Base-by-base conservation (phyloP, 768 basidiomycete genomes). In the Hypholoma sublateritium region DNA sequence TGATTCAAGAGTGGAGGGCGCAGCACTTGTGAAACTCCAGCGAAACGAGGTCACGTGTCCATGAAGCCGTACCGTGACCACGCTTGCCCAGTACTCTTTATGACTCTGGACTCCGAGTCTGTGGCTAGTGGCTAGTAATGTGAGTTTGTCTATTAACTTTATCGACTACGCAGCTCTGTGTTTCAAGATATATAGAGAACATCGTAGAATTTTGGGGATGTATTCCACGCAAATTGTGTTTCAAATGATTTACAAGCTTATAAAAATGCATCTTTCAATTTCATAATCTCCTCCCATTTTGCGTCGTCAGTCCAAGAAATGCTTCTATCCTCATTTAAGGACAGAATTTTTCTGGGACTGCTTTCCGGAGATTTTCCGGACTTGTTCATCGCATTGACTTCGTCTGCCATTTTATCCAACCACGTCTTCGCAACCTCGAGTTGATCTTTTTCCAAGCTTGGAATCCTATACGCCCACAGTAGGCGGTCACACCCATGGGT, bases 401-500 rank as follows among this genome's bases (percentile, higher is more conserved):
- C 83, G 5, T 72, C 64, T 16, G 74, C 71, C 32, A 91, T 69
- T 6, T 72, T 73, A 41, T 79, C 69, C 14, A 89, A 66, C 87
- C 87, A 92, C 2, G 62, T 70, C 37, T 78, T 74, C 0, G 88
- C 85, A 13, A 83, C 64, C 0, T 67, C 64, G 7, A 74, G 67
- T 60, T 91, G 81, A 4, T 77, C 62, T 0, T 70, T 57, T 3
- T 74, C 70, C 55, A 92, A 67, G n/a, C 63, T 66, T 4, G 85
- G 80, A 0, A 77, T 58, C 5, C 84, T 77, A 14, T 90, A 71
- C 1, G 85, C 77, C 84, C 88, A 91, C 14, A 91, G 50, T 24
- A 72, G 57, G 5, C 85, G 75, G 62, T 92, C 91, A 7, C 81
- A 81, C 5, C 73, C 87, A 62, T 92, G 90, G 0, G 88, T 89